Evolutionary conservation across 2,329 filamentous ascomycete species (phyloP), one percentile per base, ranked within the genome.

Genomic region (Zalaria obscura): DNA sequence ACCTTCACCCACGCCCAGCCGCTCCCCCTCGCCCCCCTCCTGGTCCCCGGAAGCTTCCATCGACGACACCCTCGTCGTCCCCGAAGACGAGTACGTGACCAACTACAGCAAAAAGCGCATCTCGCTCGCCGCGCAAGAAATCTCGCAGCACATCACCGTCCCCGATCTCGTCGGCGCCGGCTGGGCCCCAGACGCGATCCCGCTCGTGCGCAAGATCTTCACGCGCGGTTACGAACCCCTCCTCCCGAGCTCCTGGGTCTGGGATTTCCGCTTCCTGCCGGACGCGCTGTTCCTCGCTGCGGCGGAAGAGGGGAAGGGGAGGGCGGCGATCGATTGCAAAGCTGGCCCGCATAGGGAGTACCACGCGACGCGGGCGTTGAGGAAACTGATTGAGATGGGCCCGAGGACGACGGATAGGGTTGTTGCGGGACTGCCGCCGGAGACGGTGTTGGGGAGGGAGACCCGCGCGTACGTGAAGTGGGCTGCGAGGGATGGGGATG

Each of bases 171-270:
- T 64, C 3, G 49, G 54, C 7, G 59, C 60, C 26, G 64, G 67
- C 36, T 77, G 69, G 68, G 60, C 64, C 3, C 59, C 67, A 26
- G 67, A 69, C 40, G 70, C 75, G 41, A 65, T 69, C 34, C 64
- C 66, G 29, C 57, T 77, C 2, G 70, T 70, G 47, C 65, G 68
- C 43, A 69, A 69, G 43, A 63, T 77, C 27, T 64, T 64, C 4
- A 65, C 69, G 58, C 70, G 73, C 35, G 73, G 74, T 10, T 69
- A 67, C 40, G 73, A 76, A 55, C 68, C 74, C 6, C 54, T 77
- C 1, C 52, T 78, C 8, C 70, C 72, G 2, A 52, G 55, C 8
- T 59, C 59, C 45, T 76, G 72, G 72, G 58, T 62, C 36, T 54
- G 65, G 39, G 72, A 76, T 47, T 75, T 76, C 46, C 56, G 58